phyloP scores from a whole-genome alignment of 768 basidiomycete genomes.

The Leccinum incarnatum region DNA sequence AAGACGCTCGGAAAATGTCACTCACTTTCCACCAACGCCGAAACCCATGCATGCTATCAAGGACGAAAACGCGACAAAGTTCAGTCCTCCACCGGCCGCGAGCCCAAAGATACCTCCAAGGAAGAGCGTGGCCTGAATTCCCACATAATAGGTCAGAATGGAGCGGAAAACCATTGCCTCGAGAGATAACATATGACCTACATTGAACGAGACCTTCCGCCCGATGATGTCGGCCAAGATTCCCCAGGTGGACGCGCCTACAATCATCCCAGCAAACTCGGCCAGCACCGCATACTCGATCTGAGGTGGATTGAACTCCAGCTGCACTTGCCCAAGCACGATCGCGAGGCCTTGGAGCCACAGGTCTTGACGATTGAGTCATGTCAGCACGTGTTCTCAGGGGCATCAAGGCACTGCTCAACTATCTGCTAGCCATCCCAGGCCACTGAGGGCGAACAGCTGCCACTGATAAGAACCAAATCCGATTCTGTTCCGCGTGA shows the following conservation, averaged over 20 bases:
- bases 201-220: constrained; percentile 44
- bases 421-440: constrained; percentile 54
- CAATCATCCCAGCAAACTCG: constrained; percentile 47
- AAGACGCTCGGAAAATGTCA: constrained; percentile 13
- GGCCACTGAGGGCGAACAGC: constrained; percentile 44
- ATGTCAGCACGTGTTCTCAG: constrained; percentile 23
- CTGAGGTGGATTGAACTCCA: constrained; percentile 41
- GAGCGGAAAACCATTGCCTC: neutral
- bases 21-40: constrained; percentile 52
- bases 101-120: constrained; percentile 49
- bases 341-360: constrained; percentile 50
- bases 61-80: constrained; percentile 45
- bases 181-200: neutral
- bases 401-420: constrained; percentile 11
- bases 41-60: constrained; percentile 48
- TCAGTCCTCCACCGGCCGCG: constrained; percentile 44
- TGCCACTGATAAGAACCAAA: constrained; percentile 50
- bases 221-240: constrained; percentile 49
- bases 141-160: neutral
- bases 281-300: constrained; percentile 47
- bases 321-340: constrained; percentile 42
- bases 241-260: constrained; percentile 50
- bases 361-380: constrained; percentile 14
- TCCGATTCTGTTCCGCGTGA: constrained; percentile 38
- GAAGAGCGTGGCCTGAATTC: constrained; percentile 32